Evolutionary conservation across 164 flowering plant species (phyloP).

Genomic region (Stephania yunnanensis): DNA sequence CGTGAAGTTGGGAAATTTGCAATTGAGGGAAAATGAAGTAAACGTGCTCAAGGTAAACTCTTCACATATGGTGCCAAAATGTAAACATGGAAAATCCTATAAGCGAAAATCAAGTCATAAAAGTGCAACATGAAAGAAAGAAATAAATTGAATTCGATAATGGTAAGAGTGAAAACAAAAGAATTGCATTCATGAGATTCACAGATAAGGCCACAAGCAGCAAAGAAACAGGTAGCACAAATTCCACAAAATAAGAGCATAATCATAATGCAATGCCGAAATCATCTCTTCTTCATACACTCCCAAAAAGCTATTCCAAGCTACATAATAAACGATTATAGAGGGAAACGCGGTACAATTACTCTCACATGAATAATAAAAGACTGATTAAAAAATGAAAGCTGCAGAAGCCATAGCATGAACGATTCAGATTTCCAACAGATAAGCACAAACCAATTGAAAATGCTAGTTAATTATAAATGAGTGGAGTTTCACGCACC

Average conservation of each 20-base stretch:
- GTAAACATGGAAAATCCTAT: neutral
- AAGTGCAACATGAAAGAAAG: neutral
- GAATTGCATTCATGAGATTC: neutral
- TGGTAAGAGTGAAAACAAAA: neutral
- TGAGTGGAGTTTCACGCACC: too few relatives aligned
- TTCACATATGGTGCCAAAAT: neutral
- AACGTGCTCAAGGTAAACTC: neutral
- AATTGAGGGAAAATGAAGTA: neutral
- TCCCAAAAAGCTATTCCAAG: neutral
- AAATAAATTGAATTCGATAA: neutral
- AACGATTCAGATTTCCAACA: neutral
- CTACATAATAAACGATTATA: neutral
- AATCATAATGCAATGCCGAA: neutral
- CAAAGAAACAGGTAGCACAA: neutral
- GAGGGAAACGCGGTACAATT: neutral
- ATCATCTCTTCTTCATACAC: neutral
- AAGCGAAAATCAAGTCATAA: neutral
- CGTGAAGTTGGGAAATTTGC: neutral
- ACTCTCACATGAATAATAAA: neutral
- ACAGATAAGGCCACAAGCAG: neutral
- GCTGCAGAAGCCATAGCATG: neutral
- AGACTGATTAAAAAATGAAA: neutral
- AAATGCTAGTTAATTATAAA: too few relatives aligned
- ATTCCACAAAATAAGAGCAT: neutral
- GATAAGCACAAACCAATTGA: neutral